phyloP scores from a whole-genome alignment of 176 grass and related monocot species.

The Zoysia pacifica region DNA sequence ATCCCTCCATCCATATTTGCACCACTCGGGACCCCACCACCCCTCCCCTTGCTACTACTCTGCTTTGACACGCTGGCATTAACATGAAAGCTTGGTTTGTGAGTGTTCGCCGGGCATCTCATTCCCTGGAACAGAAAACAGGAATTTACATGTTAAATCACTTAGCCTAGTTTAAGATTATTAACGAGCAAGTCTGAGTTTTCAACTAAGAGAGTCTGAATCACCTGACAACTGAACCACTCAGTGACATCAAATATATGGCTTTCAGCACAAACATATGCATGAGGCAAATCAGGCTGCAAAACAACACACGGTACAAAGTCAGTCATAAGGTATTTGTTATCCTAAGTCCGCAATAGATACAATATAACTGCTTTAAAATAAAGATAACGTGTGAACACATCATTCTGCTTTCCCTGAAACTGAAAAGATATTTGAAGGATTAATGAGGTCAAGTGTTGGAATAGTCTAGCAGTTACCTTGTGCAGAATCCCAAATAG shows the following conservation, averaged over 20 bases:
- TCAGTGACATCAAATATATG: constrained; percentile 94
- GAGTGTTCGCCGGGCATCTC: constrained; percentile 80
- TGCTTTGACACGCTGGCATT: constrained; percentile 77
- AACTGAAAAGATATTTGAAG: constrained; percentile 22
- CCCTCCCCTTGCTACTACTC: constrained; percentile 65
- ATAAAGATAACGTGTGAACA: not conserved
- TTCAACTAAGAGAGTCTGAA: constrained; percentile 30
- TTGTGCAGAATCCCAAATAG: constrained; percentile 85
- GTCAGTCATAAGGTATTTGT: constrained; percentile 39
- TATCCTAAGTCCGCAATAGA: not conserved
- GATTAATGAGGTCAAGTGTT: constrained; percentile 12
- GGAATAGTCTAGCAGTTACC: constrained; percentile 45
- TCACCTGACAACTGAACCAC: constrained; percentile 96
- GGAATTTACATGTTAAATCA: constrained; percentile 13
- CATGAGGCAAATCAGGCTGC: constrained; percentile 76
- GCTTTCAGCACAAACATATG: constrained; percentile 90
- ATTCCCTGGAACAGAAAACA: constrained; percentile 68
- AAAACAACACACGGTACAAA: constrained; percentile 41
- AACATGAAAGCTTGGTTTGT: constrained; percentile 95
- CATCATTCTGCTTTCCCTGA: not conserved
- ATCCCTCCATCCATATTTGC: constrained; percentile 64
- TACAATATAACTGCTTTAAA: not conserved
- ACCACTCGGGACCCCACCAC: constrained; percentile 33
- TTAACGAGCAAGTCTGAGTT: too few species aligned
- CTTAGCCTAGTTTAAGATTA: not conserved